phyloP scores from a whole-genome alignment of 192 early-diverging fungal species.

The Podila minutissima region DNA sequence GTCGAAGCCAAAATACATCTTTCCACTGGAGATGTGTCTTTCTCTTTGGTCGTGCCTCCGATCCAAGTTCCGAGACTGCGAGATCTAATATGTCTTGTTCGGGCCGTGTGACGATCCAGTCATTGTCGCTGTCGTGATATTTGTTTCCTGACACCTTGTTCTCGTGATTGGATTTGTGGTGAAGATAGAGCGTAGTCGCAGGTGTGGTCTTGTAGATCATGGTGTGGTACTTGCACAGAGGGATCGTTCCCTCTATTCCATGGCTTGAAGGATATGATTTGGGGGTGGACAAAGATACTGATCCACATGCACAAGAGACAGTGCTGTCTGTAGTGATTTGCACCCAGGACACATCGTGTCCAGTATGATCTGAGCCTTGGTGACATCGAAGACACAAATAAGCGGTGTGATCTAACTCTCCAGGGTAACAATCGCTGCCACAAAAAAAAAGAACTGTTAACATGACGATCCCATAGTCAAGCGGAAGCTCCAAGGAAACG shows the following conservation, averaged over 20 bases:
- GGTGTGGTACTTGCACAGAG: conserved; percentile 39
- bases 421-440: conserved; percentile 2
- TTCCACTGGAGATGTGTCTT: conserved; percentile 24
- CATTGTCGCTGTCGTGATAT: conserved; percentile 34
- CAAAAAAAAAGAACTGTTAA: not conserved
- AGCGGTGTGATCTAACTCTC: not conserved
- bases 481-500: not conserved
- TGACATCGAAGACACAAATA: conserved; percentile 39
- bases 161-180: conserved; percentile 14
- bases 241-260: not conserved
- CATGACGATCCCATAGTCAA: too few species aligned
- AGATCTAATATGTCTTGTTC: not conserved
- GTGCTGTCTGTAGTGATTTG: conserved; percentile 8
- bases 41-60: not conserved
- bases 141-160: conserved; percentile 30
- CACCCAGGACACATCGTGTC: conserved; percentile 23
- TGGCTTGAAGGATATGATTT: not conserved
- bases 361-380: conserved; percentile 21
- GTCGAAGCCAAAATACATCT: conserved; percentile 33
- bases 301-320: conserved; percentile 23
- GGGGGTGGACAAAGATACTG: not conserved
- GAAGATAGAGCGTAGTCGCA: conserved; percentile 23
- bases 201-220: conserved; percentile 46
- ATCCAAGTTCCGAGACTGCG: not conserved
- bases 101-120: conserved; percentile 29